A percentile compares a stretch with the other conserved stretches of the same genome.
Conservation (phyloP, 768 basidiomycete species). For the Collybiopsis luxurians region DNA sequence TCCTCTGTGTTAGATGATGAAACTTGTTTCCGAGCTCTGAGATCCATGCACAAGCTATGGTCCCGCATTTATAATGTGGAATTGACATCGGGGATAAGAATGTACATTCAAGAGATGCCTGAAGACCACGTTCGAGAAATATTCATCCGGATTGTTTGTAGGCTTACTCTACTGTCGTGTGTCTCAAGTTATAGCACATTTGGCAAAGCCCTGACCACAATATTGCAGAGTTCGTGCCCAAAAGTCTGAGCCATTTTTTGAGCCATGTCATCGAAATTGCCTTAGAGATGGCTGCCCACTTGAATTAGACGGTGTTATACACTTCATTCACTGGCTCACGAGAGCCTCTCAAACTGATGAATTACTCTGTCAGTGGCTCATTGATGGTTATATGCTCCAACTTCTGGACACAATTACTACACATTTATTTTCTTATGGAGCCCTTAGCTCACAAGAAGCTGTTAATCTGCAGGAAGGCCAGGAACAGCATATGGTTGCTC, state of each 20-base stretch:
- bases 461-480: not conserved
- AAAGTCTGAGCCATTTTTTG: not conserved
- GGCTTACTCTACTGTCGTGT: not conserved
- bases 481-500: not conserved
- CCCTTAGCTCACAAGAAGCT: not conserved
- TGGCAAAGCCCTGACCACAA: too few species aligned
- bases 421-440: not conserved
- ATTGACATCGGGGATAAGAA: not conserved
- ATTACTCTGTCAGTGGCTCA: not conserved
- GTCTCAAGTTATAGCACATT: too few species aligned
- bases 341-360: not conserved
- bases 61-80: not conserved
- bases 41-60: not conserved
- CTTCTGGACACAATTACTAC: not conserved
- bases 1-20: not conserved
- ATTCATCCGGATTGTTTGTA: not conserved
- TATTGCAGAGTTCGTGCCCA: not conserved
- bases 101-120: not conserved
- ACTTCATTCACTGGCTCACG: not conserved
- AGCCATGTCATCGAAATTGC: not conserved
- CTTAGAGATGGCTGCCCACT: not conserved
- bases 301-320: not conserved
- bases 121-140: not conserved
- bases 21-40: not conserved
- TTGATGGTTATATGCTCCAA: not conserved